Base-by-base conservation (phyloP, 495 filamentous ascomycete species). In the Clohesyomyces aquaticus region DNA sequence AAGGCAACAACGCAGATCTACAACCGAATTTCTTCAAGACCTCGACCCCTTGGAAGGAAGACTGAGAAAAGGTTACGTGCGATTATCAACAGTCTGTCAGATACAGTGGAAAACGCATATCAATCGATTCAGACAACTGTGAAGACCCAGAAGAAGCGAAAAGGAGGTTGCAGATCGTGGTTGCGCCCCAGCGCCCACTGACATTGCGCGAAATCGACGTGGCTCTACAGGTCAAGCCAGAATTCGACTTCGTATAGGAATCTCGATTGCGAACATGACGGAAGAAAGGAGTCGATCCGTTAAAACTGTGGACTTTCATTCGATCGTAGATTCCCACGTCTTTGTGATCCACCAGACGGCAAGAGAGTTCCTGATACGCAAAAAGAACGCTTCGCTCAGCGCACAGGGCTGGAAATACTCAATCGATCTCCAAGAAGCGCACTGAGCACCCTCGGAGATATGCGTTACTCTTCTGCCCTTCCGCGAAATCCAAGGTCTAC, bases 11-110 rank as follows among this genome's bases (percentile, higher is more conserved):
- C 32, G 32, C 32, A 38, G 32, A 14, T 38, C 32, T 38, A 14
- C 32, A 38, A 14, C 32, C 32, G 32, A 38, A 14, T 14, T 38
- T 38, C 14, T 38, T 38, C 32, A 38, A 38, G 32, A 38, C 32
- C 32, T 38, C 32, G 14, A 38, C 6, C 32, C 57, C 56, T 27
- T 4, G 57, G 27, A 19, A n/a, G 23, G 12, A 3, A 27, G 22
- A 59, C 56, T 3, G 27, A 49, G 43, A 59, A 50, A 21, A 49
- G 18, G 55, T 41, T 59, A n/a, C 22, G 22, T 12, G 2, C 29
- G 4, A 50, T 50, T 27, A 32, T 38, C 18, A 4, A 14, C 23
- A 50, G 1, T 0, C 22, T 49, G 18, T 22, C 46, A 2, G 22
- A n/a, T 8, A 4, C 43, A 47, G 32, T 38, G 6, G 32, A 38